Conservation (phyloP, 192 early-diverging fungal genomes). For the Podila epicladia region DNA sequence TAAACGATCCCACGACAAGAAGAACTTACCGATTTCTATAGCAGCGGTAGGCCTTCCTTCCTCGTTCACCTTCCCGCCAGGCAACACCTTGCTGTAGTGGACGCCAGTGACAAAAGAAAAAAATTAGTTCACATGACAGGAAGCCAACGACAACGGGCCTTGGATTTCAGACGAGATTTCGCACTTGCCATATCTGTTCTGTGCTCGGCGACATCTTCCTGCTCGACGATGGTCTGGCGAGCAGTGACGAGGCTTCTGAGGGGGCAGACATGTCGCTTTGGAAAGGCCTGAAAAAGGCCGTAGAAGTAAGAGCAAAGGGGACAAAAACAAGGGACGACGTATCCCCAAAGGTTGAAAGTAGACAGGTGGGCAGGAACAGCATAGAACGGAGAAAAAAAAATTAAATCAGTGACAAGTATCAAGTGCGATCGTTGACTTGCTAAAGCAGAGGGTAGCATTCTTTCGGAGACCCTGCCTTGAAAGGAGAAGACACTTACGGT, state of each 20-base stretch:
- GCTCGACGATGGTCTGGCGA: conserved; percentile 32
- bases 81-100: conserved; percentile 27
- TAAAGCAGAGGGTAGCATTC: too few relatives aligned
- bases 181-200: conserved; percentile 25
- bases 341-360: neutral
- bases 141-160: neutral
- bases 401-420: neutral
- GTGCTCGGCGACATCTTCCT: conserved; percentile 17
- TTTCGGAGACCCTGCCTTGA: too few relatives aligned
- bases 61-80: conserved; percentile 25
- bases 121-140: neutral
- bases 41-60: conserved; percentile 12
- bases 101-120: neutral
- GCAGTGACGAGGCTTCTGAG: conserved; percentile 7
- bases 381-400: neutral
- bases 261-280: conserved; percentile 14
- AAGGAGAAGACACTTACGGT: neutral
- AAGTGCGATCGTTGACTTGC: neutral
- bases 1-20: neutral
- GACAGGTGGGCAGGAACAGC: neutral
- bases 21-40: conserved; percentile 16
- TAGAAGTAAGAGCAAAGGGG: neutral
- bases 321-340: neutral
- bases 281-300: conserved; percentile 1
- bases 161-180: neutral